These are phyloP conservation scores for Coemansia sp. DNA, from an alignment of 192 early-diverging fungal species.

Conservation along the genomic window DNA sequence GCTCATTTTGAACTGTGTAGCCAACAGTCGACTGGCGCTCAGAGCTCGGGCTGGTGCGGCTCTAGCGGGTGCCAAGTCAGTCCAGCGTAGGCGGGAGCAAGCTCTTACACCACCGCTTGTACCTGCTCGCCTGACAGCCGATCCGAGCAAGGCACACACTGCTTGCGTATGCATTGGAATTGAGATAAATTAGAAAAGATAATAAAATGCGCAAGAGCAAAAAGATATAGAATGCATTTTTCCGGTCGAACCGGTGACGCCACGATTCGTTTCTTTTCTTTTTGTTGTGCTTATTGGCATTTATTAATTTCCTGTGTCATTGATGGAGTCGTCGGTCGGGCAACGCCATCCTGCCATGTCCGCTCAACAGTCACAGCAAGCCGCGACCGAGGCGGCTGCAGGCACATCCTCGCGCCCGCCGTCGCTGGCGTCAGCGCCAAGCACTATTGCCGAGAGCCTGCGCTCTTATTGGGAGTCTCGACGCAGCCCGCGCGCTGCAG, in stretches of 20 bases:
- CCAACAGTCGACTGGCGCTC: neutral
- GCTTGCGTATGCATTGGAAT: neutral
- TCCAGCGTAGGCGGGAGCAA: neutral
- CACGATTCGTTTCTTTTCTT: neutral
- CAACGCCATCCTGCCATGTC: constrained; percentile 1
- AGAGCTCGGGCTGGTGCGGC: neutral
- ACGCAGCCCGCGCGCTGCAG: constrained; percentile 14
- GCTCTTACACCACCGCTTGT: neutral
- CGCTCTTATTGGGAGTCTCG: constrained; percentile 48
- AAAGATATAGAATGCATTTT: neutral
- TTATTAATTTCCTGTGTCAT: neutral
- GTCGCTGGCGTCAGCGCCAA: constrained; percentile 35
- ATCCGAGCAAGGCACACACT: neutral
- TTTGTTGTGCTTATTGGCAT: neutral
- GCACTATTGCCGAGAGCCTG: constrained; percentile 44
- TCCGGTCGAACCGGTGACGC: neutral
- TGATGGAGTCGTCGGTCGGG: neutral
- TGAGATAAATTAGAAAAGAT: neutral
- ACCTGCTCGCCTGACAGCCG: neutral
- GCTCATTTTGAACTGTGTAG: constrained; percentile 31
- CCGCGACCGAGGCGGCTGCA: constrained; percentile 3
- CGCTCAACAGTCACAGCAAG: constrained; percentile 1
- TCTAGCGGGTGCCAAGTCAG: neutral
- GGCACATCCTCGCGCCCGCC: constrained; percentile 22
- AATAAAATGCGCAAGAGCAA: neutral